Evolutionary conservation across 805 yeast species (phyloP), one percentile per base, ranked within the genome.

Genomic region (Dipodascopsis tothii): DNA sequence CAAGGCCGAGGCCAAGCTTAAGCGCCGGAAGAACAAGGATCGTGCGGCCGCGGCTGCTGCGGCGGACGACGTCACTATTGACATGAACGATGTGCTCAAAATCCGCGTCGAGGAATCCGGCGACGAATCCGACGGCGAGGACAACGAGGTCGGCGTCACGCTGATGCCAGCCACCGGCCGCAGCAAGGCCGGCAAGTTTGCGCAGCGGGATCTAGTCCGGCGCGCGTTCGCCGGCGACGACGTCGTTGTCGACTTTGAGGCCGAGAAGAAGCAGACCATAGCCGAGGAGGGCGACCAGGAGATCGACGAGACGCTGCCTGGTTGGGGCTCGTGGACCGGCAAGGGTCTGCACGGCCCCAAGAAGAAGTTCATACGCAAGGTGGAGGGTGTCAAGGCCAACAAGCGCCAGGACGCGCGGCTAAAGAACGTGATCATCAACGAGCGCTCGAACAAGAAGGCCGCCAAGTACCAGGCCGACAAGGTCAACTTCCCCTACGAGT

Each of bases 281-380:
- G 74, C 68, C 35, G 87, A 82, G 37, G 96, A 90, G 62, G 96
- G 78, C 45, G 96, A 90, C 63, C 74, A 85, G 59, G 87, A 81
- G 57, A 80, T 82, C 46, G 95, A 88, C 60, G 66, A 82, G 38
- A 81, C 95, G 0, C 65, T 88, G 41, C 97, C 96, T 2, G 98
- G 98, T 1, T 92, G 97, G 96, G 97, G 97, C 38, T 84, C 82
- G 35, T 92, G 98, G 98, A 83, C 90, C 7, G 96, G 96, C 32
- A 77, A 74, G 6, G 72, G 73, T 18, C 60, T 66, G 60, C 45
- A 45, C 20, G 16, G 68, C 60, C 67, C 61, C 48, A 72, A 73
- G 59, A 74, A 77, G 60, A 81, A 78, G 60, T 71, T 82, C 44
- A 71, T 81, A 28, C 77, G 82, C 56, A 84, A 77, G 52, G 69